Evolutionary conservation across 768 basidiomycete genomes (phyloP).

Genomic region (Suillus tomentosus): DNA sequence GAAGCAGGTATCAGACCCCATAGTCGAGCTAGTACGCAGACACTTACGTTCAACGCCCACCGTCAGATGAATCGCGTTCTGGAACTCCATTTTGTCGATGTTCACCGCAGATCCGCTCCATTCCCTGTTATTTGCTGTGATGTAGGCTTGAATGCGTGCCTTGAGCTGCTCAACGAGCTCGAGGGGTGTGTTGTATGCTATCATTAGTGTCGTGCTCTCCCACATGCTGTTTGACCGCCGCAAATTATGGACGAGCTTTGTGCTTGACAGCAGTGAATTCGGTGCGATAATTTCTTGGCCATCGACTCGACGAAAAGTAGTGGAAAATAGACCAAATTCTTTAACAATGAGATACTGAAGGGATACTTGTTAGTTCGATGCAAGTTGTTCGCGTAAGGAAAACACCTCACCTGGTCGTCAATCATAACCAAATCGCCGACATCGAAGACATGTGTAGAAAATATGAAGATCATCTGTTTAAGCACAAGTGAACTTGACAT

Average conservation of each 20-base stretch:
- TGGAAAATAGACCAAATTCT: conserved; percentile 81
- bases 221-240: conserved; percentile 77
- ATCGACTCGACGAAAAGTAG: conserved; percentile 77
- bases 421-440: conserved; percentile 84
- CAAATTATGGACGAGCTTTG: conserved; percentile 79
- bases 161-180: conserved; percentile 70
- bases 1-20: conserved; percentile 10
- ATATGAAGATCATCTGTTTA: conserved; percentile 75
- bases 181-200: conserved; percentile 71
- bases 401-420: conserved; percentile 65
- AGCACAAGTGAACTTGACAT: conserved; percentile 6
- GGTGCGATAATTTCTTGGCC: conserved; percentile 81
- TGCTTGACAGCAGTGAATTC: conserved; percentile 66
- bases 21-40: background rate
- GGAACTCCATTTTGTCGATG: conserved; percentile 80
- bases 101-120: conserved; percentile 67
- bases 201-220: conserved; percentile 68
- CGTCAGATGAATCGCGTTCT: conserved; percentile 67
- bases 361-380: background rate
- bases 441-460: conserved; percentile 84
- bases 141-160: conserved; percentile 57
- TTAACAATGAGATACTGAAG: conserved; percentile 46
- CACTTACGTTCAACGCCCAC: conserved; percentile 73
- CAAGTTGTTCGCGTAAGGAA: background rate
- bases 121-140: conserved; percentile 66